A percentile compares a stretch with the other conserved stretches of the same genome.
Evolutionary conservation across 116 monocot genomes (phyloP).

Genomic region (Papilionanthe hybrid): DNA sequence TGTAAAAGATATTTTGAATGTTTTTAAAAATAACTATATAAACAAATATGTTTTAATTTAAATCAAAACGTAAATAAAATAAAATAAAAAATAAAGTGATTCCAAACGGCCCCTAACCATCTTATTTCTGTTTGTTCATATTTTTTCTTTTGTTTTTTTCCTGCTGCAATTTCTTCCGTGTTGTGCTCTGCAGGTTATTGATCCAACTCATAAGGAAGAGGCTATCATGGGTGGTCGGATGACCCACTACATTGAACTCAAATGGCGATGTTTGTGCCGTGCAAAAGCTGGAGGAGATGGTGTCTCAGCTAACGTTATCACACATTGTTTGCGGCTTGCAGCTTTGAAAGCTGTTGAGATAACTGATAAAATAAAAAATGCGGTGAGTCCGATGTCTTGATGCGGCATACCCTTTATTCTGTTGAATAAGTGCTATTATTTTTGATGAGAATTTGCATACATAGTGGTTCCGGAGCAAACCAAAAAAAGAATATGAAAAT

Average conservation of each 20-base stretch:
- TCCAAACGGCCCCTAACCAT: background rate
- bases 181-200: conserved; percentile 53
- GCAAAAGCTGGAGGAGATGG: conserved; percentile 89
- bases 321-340: conserved; percentile 80
- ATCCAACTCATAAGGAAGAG: conserved; percentile 86
- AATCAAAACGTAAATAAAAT: no score
- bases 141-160: background rate
- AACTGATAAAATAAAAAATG: conserved; percentile 67
- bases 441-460: no score
- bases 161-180: background rate
- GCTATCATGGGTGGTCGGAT: conserved; percentile 83
- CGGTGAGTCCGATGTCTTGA: conserved; percentile 38
- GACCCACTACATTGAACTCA: conserved; percentile 76
- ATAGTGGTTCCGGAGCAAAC: no score
- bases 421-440: no score
- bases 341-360: conserved; percentile 74
- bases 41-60: no score
- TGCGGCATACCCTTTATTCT: no score
- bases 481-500: no score
- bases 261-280: conserved; percentile 88
- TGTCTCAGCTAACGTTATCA: conserved; percentile 44
- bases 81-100: no score
- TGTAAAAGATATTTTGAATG: no score
- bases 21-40: no score
- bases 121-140: background rate